Evolutionary conservation across 2,329 filamentous ascomycete species (phyloP), one percentile per base, ranked within the genome.

Genomic region (Sporothrix mexicana): DNA sequence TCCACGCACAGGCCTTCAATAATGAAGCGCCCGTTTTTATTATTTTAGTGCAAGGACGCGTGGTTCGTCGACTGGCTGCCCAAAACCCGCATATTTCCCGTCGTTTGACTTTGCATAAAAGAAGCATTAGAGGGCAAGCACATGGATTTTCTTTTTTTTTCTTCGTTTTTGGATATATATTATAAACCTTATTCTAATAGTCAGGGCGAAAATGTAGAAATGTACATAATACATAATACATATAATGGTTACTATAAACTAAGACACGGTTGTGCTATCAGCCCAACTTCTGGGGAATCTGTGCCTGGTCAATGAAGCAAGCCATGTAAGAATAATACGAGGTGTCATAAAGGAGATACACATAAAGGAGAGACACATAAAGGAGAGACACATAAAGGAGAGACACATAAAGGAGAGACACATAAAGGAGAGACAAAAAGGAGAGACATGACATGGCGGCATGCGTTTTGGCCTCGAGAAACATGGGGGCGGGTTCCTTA

Each of bases 241-340:
- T 12, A 47, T 47, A 66, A 45, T 66, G 10, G 20, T 43, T 47
- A 66, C 61, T 47, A 66, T 66, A 66, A 47, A 25, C 61, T 25
- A 43, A 66, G 61, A 66, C 61, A 66, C 9, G 9, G 6, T 45
- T 20, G 59, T 64, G 59, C 10, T 6, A 41, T 45, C n/a, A n/a
- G 36, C 17, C n/a, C 17, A 45, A 23, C n/a, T 5, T 20, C n/a
- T 45, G n/a, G 0, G n/a, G 23, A 15, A 13, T 12, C 41, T 47
- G 61, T 66, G 45, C 41, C 41, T 47, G 12, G n/a, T 43, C n/a
- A 47, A 4, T 8, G 13, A 57, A 57, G 30, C 12, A 13, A 57
- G 7, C 12, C 20, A 15, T 25, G 41, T 17, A 36, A 36, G 7
- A 47, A 10, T 9, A 47, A 66, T 66, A 66, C 61, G 61, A 66